phyloP scores from a whole-genome alignment of 192 early-diverging fungal genomes.

The Backusella sp. region DNA sequence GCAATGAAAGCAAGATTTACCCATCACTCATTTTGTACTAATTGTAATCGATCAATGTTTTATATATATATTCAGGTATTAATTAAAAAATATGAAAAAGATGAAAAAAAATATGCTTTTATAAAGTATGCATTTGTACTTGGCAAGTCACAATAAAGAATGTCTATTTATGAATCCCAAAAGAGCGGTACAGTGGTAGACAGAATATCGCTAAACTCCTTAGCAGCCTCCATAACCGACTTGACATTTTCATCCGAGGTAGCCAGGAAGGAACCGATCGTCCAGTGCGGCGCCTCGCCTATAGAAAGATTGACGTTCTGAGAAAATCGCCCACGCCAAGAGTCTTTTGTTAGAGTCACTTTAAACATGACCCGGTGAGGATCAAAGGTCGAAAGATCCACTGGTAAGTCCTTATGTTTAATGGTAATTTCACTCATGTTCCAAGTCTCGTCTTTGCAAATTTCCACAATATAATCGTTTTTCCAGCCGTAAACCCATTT shows the following conservation, averaged over 20 bases:
- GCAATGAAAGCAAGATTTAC: not conserved
- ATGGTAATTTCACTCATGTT: conserved; percentile 11
- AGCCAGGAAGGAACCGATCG: conserved; percentile 23
- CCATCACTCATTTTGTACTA: conserved; percentile 15
- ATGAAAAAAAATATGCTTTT: not conserved
- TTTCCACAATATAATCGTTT: conserved; percentile 37
- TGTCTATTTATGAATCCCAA: conserved; percentile 12
- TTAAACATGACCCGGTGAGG: conserved; percentile 20
- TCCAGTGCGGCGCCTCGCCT: conserved; percentile 41
- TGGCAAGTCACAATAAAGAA: not conserved
- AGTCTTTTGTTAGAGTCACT: conserved; percentile 26
- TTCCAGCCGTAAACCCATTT: conserved; percentile 42
- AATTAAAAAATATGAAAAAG: not conserved
- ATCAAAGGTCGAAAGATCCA: conserved; percentile 18
- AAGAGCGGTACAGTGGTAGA: conserved; percentile 15
- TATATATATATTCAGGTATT: not conserved
- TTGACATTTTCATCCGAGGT: conserved; percentile 14
- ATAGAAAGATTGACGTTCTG: conserved; percentile 32
- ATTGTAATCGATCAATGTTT: too few species aligned
- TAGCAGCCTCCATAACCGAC: conserved; percentile 5
- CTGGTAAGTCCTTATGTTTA: conserved; percentile 13
- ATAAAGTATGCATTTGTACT: not conserved
- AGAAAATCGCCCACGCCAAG: conserved; percentile 39
- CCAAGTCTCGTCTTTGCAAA: conserved; percentile 43
- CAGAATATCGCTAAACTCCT: conserved; percentile 20